phyloP scores from a whole-genome alignment of 2,329 filamentous ascomycete species.

The Lachnellula hyalina region DNA sequence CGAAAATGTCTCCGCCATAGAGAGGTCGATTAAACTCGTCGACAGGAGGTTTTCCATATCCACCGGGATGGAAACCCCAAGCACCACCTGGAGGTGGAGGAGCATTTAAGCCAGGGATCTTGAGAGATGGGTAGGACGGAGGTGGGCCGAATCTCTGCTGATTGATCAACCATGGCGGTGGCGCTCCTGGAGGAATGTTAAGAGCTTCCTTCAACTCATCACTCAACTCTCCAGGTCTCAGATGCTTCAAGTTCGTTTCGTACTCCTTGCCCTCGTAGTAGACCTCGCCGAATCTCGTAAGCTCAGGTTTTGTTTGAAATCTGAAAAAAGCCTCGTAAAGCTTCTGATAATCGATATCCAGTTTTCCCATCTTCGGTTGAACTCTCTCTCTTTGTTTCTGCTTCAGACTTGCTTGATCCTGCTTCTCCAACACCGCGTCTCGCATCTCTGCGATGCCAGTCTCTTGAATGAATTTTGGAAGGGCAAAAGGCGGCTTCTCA shows the following conservation, averaged over 20 bases:
- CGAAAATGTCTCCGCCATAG: constrained; percentile 93
- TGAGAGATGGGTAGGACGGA: constrained; percentile 90
- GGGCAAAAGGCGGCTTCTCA: constrained; percentile 86
- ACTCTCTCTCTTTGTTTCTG: constrained; percentile 95
- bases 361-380: constrained; percentile 89
- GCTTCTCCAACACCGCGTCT: constrained; percentile 91
- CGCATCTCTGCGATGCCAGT: constrained; percentile 98
- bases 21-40: constrained; percentile 89
- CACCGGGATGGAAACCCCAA: constrained; percentile 94
- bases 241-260: constrained; percentile 87
- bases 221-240: constrained; percentile 83
- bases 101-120: constrained; percentile 90
- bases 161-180: constrained; percentile 95
- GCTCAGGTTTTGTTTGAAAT: constrained; percentile 90
- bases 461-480: constrained; percentile 95
- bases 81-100: constrained; percentile 81
- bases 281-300: constrained; percentile 96
- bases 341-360: constrained; percentile 98
- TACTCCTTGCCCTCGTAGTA: constrained; percentile 99
- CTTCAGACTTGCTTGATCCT: constrained; percentile 85
- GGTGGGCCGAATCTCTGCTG: constrained; percentile 91
- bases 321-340: constrained; percentile 98
- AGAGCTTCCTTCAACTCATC: constrained; percentile 88
- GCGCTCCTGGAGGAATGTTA: constrained; percentile 86
- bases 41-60: constrained; percentile 92